Conservation (phyloP, 129 eudicot genomes). For the Saussurea involucrata region DNA sequence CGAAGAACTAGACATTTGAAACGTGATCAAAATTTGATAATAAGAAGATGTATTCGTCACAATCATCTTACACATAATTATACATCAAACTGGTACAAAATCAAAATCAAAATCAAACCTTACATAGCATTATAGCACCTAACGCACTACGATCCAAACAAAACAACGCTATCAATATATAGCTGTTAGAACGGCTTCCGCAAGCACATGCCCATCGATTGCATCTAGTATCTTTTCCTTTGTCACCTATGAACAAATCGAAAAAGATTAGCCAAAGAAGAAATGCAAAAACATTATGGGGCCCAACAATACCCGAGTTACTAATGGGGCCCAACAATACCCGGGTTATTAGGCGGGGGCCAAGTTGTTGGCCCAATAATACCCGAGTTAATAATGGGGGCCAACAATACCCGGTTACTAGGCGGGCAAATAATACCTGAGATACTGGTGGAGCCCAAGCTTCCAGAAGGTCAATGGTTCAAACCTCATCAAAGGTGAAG, state of each 20-base stretch:
- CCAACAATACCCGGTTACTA: background rate
- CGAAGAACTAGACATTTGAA: background rate
- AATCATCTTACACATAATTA: background rate
- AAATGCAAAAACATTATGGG: background rate
- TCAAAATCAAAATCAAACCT: background rate
- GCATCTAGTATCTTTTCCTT: conserved; percentile 71
- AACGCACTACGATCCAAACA: background rate
- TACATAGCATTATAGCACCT: background rate
- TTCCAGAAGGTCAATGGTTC: no score
- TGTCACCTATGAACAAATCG: conserved; percentile 49
- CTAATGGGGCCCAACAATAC: no score
- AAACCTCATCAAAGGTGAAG: no score
- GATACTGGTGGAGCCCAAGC: no score
- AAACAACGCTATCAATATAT: background rate
- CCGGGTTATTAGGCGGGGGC: no score
- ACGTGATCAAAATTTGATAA: background rate
- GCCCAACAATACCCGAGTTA: no score
- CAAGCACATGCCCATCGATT: conserved; percentile 65
- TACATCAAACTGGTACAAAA: background rate
- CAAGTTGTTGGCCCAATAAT: no score
- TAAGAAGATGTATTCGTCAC: background rate
- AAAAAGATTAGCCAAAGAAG: background rate
- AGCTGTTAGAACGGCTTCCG: conserved; percentile 61
- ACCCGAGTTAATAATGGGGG: no score
- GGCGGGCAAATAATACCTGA: no score